Evolutionary conservation across 768 basidiomycete genomes (phyloP), one percentile per base, ranked within the genome.

Genomic region (Leccinum disarticulatum): DNA sequence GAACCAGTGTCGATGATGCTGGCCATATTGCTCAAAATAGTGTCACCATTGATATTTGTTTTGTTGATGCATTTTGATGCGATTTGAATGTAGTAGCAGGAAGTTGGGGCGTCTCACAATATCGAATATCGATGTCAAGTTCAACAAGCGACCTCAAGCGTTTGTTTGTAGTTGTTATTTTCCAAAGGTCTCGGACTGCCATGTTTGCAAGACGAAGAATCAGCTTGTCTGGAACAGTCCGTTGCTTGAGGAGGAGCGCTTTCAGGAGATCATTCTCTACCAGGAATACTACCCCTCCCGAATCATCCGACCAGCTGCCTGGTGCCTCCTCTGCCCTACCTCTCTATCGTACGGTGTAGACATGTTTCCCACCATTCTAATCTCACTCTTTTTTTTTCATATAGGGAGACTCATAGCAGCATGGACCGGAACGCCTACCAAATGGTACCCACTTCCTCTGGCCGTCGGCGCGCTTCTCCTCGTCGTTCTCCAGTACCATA

Each of bases 381-480:
- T 61, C 61, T 67, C 50, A 60, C 52, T 58, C 15, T 2, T 53
- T 6, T 62, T 48, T 48, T 4, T 3, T 46, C 2, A 1, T 14
- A 28, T 54, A 87, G 90, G 82, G 47, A 84, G 81, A 70, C 74
- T 95, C 7, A 78, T 89, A 30, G 80, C 82, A 60, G 91, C 92
- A 28, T 94, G 92, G 92, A 87, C 82, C 6, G 79, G 87, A 68
- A 95, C 95, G 0, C 93, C 93, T 0, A 95, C 91, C 36, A 91
- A 87, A 74, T 98, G 95, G 95, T 96, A 95, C 66, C 95, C 95
- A 10, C 82, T 98, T 49, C 95, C 95, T 15, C 76, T 96, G 57
- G 93, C 92, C 11, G 88, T 95, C 30, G 94, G 94, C 38, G 93
- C 93, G 2, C 79, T 94, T n/a, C 82, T 96, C 31, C 87, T 96